Evolutionary conservation across 805 yeast genomes (phyloP), one percentile per base, ranked within the genome.

Genomic region (Pichia paraexigua): DNA sequence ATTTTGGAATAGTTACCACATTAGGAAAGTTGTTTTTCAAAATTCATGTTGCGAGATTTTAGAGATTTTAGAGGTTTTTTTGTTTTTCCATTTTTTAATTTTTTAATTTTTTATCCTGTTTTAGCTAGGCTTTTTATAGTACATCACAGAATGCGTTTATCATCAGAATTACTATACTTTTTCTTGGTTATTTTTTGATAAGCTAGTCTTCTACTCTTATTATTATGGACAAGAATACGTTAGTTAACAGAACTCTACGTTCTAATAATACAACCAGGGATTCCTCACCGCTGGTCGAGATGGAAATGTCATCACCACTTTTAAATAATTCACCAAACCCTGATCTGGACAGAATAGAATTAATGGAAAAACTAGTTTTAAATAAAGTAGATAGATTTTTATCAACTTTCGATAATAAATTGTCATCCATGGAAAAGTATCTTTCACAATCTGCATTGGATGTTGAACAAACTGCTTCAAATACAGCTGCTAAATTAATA

Each of bases 351-450:
- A 35, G 22, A 18, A 17, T 51, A 10, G 53, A 47, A 32, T 12
- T n/a, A n/a, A 44, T 62, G 45, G 70, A 66, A 51, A 64, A 62
- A 47, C 53, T 55, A 13, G 51, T 67, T 3, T 48, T 67, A 22
- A 62, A 59, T 42, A 59, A 58, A 50, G 52, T 67, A 46, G 71
- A 67, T 50, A 49, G 48, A 5, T 62, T 67, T 30, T 49, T 68
- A 46, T 56, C 55, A 15, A 59, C 56, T 35, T 53, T 68, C 44
- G 71, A 68, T 43, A 37, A 54, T 8, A 60, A 56, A 28, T 57
- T 68, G n/a, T 65, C 60, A 15, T 45, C 52, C 5, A 53, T 65
- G 46, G 70, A 68, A 49, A 60, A 56, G 20, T 65, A 61, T 48
- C 55, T 67, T 15, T 48, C 56, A 17, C 52, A 55, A 21, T 50